phyloP scores from a whole-genome alignment of 768 basidiomycete genomes.

The Leccinum rimulosum region DNA sequence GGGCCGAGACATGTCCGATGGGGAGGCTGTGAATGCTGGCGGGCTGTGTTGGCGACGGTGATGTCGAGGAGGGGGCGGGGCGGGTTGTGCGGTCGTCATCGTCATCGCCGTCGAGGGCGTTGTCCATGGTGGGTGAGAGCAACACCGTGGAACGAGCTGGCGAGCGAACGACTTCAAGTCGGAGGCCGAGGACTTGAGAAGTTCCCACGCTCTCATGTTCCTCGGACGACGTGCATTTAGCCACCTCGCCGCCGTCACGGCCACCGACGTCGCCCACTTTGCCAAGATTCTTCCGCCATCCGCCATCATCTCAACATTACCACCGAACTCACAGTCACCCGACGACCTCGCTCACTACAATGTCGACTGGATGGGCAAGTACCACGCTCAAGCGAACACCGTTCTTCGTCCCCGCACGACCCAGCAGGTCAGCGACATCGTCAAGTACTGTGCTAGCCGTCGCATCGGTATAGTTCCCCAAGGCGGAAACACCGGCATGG shows the following conservation, averaged over 20 bases:
- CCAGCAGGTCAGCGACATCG: slow-evolving; percentile 81
- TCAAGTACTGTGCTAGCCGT: slow-evolving; percentile 81
- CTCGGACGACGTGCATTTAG: slow-evolving; percentile 16
- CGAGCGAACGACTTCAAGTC: neutral
- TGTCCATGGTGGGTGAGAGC: neutral
- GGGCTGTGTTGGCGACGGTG: slow-evolving; percentile 2
- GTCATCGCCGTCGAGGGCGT: neutral
- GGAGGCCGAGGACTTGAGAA: neutral
- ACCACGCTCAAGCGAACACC: slow-evolving; percentile 77
- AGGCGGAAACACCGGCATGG: slow-evolving; percentile 97
- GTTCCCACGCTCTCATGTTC: neutral
- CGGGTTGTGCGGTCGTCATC: neutral
- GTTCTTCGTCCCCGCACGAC: slow-evolving; percentile 89
- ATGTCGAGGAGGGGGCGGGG: neutral
- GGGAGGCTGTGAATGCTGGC: slow-evolving; percentile 63
- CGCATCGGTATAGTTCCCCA: slow-evolving; percentile 93
- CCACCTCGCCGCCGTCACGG: slow-evolving; percentile 48
- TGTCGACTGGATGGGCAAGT: slow-evolving; percentile 96
- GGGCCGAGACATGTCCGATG: slow-evolving; percentile 46
- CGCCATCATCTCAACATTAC: slow-evolving; percentile 66
- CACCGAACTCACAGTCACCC: slow-evolving; percentile 43
- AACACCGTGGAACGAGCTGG: neutral
- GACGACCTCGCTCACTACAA: slow-evolving; percentile 81
- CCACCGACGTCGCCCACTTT: slow-evolving; percentile 65
- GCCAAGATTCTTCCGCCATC: slow-evolving; percentile 58